A percentile compares a stretch with the other conserved stretches of the same genome.
These are phyloP conservation scores for Pythium folliculosum DNA, from an alignment of 352 stramenopile genomes.

Conservation along the genomic window DNA sequence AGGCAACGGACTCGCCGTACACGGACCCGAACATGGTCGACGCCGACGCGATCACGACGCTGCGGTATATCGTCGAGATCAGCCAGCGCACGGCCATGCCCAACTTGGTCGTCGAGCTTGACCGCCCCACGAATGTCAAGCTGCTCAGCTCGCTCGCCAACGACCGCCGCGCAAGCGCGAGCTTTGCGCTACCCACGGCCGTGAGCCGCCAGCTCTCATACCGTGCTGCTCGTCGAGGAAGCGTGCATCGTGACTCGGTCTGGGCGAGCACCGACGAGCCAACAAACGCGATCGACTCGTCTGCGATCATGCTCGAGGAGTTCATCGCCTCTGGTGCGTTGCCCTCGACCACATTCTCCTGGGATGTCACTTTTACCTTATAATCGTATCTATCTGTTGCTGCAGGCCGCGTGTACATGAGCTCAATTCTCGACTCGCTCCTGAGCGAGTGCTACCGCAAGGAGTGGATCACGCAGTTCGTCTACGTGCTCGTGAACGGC, in stretches of 20 bases:
- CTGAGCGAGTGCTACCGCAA: slow-evolving; percentile 83
- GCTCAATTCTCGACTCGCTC: slow-evolving; percentile 68
- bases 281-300: slow-evolving; percentile 30
- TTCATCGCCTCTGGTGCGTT: slow-evolving; percentile 61
- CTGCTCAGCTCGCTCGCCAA: slow-evolving; percentile 74
- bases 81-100: slow-evolving; percentile 62
- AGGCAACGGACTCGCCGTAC: slow-evolving; percentile 49
- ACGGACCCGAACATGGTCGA: slow-evolving; percentile 83
- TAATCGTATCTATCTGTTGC: background rate
- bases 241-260: slow-evolving; percentile 49
- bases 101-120: slow-evolving; percentile 75
- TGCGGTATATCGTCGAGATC: slow-evolving; percentile 84
- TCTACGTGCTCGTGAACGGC: slow-evolving; percentile 68
- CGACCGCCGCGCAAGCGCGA: slow-evolving; percentile 41
- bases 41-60: slow-evolving; percentile 76
- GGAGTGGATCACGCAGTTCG: slow-evolving; percentile 68
- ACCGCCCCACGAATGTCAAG: slow-evolving; percentile 76
- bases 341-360: background rate
- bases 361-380: background rate
- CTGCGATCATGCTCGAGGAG: slow-evolving; percentile 63
- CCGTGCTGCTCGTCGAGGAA: slow-evolving; percentile 39
- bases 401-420: slow-evolving; percentile 69
- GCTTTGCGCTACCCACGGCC: slow-evolving; percentile 40
- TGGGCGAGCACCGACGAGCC: slow-evolving; percentile 41
- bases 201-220: slow-evolving; percentile 49